phyloP scores from a whole-genome alignment of 768 basidiomycete genomes.

The Podaxis rugospora region DNA sequence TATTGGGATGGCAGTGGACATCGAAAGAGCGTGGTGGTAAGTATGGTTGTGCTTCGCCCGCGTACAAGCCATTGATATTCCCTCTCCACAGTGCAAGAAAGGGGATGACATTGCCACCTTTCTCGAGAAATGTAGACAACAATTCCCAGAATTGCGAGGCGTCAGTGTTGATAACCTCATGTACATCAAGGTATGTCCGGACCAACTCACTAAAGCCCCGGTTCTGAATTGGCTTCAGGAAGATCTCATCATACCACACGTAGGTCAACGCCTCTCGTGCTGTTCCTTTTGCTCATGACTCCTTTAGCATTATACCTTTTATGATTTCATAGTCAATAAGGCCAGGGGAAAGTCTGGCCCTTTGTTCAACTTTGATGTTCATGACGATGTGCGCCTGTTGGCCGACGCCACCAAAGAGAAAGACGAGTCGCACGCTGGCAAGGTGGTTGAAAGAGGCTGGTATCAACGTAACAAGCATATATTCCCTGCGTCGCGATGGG shows the following conservation, averaged over 20 bases:
- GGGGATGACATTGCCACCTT: slow-evolving; percentile 86
- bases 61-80: background rate
- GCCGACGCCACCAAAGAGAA: slow-evolving; percentile 96
- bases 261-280: slow-evolving; percentile 30
- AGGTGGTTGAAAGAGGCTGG: slow-evolving; percentile 95
- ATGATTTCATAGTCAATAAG: slow-evolving; percentile 98
- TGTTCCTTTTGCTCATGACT: background rate
- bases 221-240: slow-evolving; percentile 49
- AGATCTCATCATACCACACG: slow-evolving; percentile 96
- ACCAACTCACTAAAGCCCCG: background rate
- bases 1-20: slow-evolving; percentile 99
- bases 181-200: slow-evolving; percentile 82
- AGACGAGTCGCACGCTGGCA: slow-evolving; percentile 97
- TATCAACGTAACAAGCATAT: slow-evolving; percentile 97
- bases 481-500: slow-evolving; percentile 95
- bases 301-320: slow-evolving; percentile 90
- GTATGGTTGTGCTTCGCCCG: slow-evolving; percentile 23
- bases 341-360: slow-evolving; percentile 98
- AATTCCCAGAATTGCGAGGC: slow-evolving; percentile 88
- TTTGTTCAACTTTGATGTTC: slow-evolving; percentile 97
- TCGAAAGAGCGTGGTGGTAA: slow-evolving; percentile 82
- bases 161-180: slow-evolving; percentile 94
- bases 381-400: slow-evolving; percentile 93
- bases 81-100: slow-evolving; percentile 79
- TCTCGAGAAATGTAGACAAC: slow-evolving; percentile 88